Base-by-base conservation (phyloP, 495 filamentous ascomycete species). In the Aspergillus carlsbadensis region DNA sequence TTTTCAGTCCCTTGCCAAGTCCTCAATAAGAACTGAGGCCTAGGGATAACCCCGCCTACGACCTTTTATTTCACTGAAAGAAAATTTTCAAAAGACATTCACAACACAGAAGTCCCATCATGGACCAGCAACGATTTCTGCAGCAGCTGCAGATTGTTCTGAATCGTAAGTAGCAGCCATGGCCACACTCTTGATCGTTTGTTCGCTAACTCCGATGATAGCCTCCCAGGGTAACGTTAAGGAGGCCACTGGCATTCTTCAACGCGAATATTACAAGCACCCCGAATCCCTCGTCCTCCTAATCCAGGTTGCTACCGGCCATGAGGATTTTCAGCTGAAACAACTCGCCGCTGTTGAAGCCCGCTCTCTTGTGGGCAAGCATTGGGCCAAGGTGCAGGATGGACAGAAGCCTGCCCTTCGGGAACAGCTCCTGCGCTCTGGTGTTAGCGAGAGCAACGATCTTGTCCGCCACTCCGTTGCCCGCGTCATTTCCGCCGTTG, bases 341-440 rank as follows among this genome's bases (percentile, higher is more conserved):
- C 95, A 98, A 74, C 79, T 93, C 52, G 91, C 95, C 31, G 90
- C 94, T 43, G 89, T 98, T 45, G 91, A 97, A 75, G 86, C 88
- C 17, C 80, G 90, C 26, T 82, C 86, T 54, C 78, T 95, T 26
- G 89, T 96, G 17, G 72, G 81, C 57, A 96, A 91, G 79, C 92
- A 96, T 73, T 98, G 94, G 94, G 66, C 76, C 49, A 69, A 76
- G 46, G 65, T 90, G 6, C 71, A 81, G 13, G 76, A 70, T 26
- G 78, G 76, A 41, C 84, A 90, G 69, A 96, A 95, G 78, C 78
- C 81, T 35, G 79, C 87, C 51, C 85, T 96, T 35, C 84, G 92
- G 24, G 84, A 90, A 56, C 84, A 89, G 67, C 81, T 98, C 14
- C 83, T 98, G 15, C 81, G 92, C 63, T 84, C 86, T 1, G 91